Conservation (phyloP, 78 protist genomes). For the Chrysochromulina tobinii region DNA sequence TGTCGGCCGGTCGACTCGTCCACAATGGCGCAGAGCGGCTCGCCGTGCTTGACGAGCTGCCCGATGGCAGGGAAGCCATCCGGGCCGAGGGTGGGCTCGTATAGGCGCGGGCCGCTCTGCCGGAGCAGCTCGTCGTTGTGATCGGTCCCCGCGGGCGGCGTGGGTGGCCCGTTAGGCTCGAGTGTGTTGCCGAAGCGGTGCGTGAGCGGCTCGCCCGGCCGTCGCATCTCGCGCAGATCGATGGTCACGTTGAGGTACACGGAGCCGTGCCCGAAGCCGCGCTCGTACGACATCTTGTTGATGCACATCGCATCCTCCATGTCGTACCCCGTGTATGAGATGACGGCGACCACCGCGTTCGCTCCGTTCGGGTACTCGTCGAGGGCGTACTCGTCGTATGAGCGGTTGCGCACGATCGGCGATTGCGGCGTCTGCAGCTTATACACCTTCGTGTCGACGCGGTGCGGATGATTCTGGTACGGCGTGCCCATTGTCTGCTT, state of each 20-base stretch:
- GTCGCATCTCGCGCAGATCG: constrained; percentile 51
- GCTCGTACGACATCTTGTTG: constrained; percentile 89
- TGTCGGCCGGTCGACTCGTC: constrained; percentile 25
- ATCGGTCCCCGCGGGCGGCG: neutral
- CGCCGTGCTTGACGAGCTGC: constrained; percentile 44
- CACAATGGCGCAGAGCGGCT: constrained; percentile 49
- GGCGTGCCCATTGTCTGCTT: constrained; percentile 97
- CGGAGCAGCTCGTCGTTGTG: neutral
- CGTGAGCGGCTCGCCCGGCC: neutral
- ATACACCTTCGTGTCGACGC: constrained; percentile 95
- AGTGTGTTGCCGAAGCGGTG: constrained; percentile 32
- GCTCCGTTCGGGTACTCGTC: constrained; percentile 95
- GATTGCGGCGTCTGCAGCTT: constrained; percentile 82
- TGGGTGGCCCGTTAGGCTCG: neutral
- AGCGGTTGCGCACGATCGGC: constrained; percentile 64
- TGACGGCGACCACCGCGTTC: constrained; percentile 96
- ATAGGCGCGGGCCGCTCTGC: neutral
- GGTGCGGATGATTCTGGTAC: constrained; percentile 61
- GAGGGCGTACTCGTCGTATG: constrained; percentile 25
- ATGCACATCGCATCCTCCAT: constrained; percentile 90
- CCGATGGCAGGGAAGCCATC: constrained; percentile 84
- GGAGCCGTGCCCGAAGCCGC: constrained; percentile 93
- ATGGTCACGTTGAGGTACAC: constrained; percentile 70
- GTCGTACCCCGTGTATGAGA: constrained; percentile 88
- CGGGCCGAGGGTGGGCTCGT: neutral